These are phyloP conservation scores for Penicillium rolfsii DNA, from an alignment of 2,329 filamentous ascomycete genomes.

Conservation along the genomic window DNA sequence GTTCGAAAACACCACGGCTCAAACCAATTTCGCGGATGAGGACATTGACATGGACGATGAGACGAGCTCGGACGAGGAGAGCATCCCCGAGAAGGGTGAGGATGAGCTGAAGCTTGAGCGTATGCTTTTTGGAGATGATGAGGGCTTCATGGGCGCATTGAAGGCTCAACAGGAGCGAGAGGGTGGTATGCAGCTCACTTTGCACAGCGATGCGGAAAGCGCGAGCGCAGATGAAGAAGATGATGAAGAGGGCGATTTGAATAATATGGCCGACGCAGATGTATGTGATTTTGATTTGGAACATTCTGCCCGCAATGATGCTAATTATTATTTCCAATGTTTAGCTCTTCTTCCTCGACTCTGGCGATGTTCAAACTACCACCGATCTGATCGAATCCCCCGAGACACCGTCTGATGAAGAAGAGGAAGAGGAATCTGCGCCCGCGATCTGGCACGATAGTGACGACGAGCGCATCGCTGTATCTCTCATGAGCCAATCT, in stretches of 20 bases:
- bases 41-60: constrained; percentile 35
- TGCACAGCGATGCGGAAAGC: constrained; percentile 36
- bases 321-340: not conserved
- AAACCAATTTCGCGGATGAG: constrained; percentile 25
- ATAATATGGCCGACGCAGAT: constrained; percentile 74
- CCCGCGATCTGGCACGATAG: constrained; percentile 79
- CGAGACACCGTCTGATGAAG: constrained; percentile 45
- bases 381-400: constrained; percentile 37
- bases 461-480: constrained; percentile 83
- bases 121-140: constrained; percentile 83
- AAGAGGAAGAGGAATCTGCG: constrained; percentile 35
- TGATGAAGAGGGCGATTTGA: constrained; percentile 58
- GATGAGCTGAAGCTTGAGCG: constrained; percentile 85
- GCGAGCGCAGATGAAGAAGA: constrained; percentile 41
- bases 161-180: constrained; percentile 58
- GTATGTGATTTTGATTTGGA: constrained; percentile 42
- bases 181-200: constrained; percentile 43
- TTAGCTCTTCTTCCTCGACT: constrained; percentile 80
- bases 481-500: constrained; percentile 77
- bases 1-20: constrained; percentile 28
- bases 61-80: constrained; percentile 30
- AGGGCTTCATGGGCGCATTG: constrained; percentile 77
- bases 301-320: not conserved
- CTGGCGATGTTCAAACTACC: constrained; percentile 54
- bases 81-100: constrained; percentile 69